Evolutionary conservation across 23 red algal genomes (phyloP), one percentile per base, ranked within the genome.

Genomic region (Gracilariopsis chorda): DNA sequence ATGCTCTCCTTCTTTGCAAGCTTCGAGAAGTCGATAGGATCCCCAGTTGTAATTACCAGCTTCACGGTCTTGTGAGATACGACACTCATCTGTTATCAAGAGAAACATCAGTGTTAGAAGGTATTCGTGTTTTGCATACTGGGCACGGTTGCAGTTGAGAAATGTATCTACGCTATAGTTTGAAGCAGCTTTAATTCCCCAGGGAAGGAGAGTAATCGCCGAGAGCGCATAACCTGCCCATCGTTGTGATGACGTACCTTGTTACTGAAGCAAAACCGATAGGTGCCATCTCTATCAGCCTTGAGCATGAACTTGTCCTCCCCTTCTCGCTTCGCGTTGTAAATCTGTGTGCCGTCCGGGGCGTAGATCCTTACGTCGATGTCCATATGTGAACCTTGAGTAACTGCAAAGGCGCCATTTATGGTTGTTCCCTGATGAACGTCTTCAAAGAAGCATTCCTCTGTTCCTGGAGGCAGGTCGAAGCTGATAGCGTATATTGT

Each of bases 361-460:
- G 80, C 75, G 37, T 45, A 88, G 49, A 94, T 81, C 25, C 37
- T 41, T 37, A 94, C 82, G 56, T 94, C 92, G 61, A 94, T 94
- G 72, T 94, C 92, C 92, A 94, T 73, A 59, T 94, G 92, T 20
- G 92, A 94, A 60, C 85, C 85, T 32, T 82, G 84, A 63, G 84
- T 94, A 11, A 94, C 92, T 40, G 80, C 92, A 82, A 88, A 94
- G 3, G 83, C 92, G 17, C 82, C 84, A 47, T 86, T 82, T 20
- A 94, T 89, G 29, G 52, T 82, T 24, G 81, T 94, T 6, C 91
- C 91, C 45, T 84, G 71, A 78, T 94, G 91, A 21, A 94, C 92
- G 72, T 88, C 92, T 71, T 94, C 92, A 84, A 82, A 94, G 49
- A 94, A 88, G 55, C 92, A 94, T 84, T 94, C 92, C 37, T 80